Evolutionary conservation across 371 early-diverging fungal genomes (phyloP), one percentile per base, ranked within the genome.

Genomic region (Rhizomucor miehei): DNA sequence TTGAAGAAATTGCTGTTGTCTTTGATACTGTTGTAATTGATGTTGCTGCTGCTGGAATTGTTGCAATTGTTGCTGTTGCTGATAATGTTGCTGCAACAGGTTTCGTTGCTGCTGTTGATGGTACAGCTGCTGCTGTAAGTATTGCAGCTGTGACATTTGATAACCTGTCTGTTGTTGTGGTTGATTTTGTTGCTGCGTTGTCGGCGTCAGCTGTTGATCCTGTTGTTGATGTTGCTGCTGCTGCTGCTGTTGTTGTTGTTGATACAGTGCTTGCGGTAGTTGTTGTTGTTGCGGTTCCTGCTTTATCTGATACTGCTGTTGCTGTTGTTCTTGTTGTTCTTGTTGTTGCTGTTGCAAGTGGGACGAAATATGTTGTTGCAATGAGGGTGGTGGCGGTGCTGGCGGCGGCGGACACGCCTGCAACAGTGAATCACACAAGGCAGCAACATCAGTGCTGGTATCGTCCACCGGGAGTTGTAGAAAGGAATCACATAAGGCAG

Each of bases 21-120:
- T 54, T 17, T 54, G 54, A 3, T 54, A 55, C 10, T 47, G 56
- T 35, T 46, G 52, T 12, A 51, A 44, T 14, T 62, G 56, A 9
- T 37, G 45, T 14, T 56, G 52, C 8, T 43, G 48, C 39, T 51
- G 43, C n/a, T n/a, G n/a, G n/a, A n/a, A n/a, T n/a, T n/a, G n/a
- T n/a, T n/a, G n/a, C n/a, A n/a, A n/a, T 47, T 48, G 52, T 52
- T 23, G 34, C 23, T 47, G 47, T 6, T 52, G 56, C 48, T 45
- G 41, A 20, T 51, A 35, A 1, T 38, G 52, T 23, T 41, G 29
- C 25, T 45, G 51, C 24, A 35, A 48, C 14, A 48, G 19, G 1
- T 23, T n/a, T 6, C 38, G 12, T 51, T 47, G 45, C 10, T 51
- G 52, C 8, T 51, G 60, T 43, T 35, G 48, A n/a, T 40, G 34